Base-by-base conservation (phyloP, 345 rosid genomes). In the Eucalyptus marginata region DNA sequence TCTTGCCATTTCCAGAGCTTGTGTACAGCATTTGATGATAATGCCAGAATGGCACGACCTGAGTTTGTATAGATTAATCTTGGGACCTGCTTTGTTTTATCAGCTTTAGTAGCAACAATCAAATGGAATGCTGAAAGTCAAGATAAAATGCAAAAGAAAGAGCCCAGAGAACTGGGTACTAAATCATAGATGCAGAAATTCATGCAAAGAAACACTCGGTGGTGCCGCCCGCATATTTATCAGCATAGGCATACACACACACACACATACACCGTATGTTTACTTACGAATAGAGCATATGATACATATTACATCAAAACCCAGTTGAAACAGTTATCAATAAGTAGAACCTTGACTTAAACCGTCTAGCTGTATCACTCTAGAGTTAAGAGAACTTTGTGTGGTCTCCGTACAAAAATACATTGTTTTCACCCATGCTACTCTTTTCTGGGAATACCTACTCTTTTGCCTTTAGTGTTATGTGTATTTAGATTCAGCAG, bases 1-100 rank as follows among this genome's bases (percentile, higher is more conserved):
- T 92, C 90, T 89, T 92, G 97, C 99, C 99, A 97, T 90, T 96
- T 96, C 98, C 99, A 97, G 79, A 96, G 95, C 93, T 95, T 95
- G 91, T 96, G 99, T n/a, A 94, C 96, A 25, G 98, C 99, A 93
- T 97, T 97, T 88, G 97, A 95, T 50, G 95, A 92, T 91, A 96
- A 94, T 49, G 96, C 98, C 93, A 96, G 91, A 87, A 96, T 91
- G 68, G 97, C 95, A 59, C 0, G 2, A 20, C 29, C 29, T 10
- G 6, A 56, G 29, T 56, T 95, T 90, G 98, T 95, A 90, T 96
- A 97, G 62, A 97, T 95, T 90, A 97, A 93, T 87, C 96, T 95
- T 80, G 96, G 91, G 87, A 96, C 94, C 97, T 96, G 96, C 81
- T 90, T 20, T 51, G 5, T 43, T 43, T 43, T 43, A 43, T 43